phyloP scores from a whole-genome alignment of 345 rosid species.

The Aegle marmelos region DNA sequence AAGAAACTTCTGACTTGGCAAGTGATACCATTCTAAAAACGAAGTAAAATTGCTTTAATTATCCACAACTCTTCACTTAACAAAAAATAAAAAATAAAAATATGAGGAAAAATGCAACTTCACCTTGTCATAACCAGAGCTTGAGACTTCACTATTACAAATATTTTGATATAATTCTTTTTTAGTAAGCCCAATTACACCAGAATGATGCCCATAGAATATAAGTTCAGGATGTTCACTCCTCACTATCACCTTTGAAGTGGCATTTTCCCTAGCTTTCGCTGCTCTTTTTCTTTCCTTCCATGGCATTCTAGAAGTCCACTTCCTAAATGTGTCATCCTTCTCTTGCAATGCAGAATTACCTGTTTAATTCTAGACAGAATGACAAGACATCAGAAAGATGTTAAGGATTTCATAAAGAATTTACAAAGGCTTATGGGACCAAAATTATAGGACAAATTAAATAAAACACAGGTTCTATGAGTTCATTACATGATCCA shows the following conservation, averaged over 20 bases:
- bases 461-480: neutral
- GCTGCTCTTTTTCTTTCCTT: conserved; percentile 78
- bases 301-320: conserved; percentile 84
- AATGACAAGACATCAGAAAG: conserved; percentile 28
- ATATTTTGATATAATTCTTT: conserved; percentile 43
- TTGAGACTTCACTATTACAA: conserved; percentile 30
- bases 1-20: neutral
- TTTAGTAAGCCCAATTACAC: conserved; percentile 64
- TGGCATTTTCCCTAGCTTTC: conserved; percentile 36
- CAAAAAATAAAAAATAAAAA: neutral
- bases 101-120: conserved; percentile 5
- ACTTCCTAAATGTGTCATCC: conserved; percentile 47
- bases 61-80: neutral
- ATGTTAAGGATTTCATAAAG: neutral
- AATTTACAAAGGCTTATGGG: neutral
- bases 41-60: neutral
- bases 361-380: conserved; percentile 52
- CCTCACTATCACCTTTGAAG: conserved; percentile 22
- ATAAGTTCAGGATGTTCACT: conserved; percentile 60
- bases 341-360: conserved; percentile 36
- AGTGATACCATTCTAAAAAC: neutral
- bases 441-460: neutral
- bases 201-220: conserved; percentile 72
- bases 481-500: conserved; percentile 39
- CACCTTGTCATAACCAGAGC: conserved; percentile 82